Evolutionary conservation across 352 stramenopile genomes (phyloP).

Genomic region (Phytopythium kandeliae): DNA sequence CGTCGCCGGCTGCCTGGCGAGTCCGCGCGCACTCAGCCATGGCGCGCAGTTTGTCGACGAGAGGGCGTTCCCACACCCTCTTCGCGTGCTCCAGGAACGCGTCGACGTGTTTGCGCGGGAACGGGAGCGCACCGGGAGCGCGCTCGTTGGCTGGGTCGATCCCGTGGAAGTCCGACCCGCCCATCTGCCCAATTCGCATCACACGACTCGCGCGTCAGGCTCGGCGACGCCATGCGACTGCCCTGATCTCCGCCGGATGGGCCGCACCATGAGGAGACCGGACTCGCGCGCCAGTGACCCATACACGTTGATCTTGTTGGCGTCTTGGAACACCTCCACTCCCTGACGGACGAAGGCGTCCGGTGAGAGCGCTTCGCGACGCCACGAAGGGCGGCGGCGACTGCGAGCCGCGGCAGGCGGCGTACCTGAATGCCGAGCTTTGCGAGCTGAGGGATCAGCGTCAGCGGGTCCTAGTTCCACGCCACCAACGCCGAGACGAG

Average conservation of each 20-base stretch:
- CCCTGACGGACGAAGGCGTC: conserved; percentile 38
- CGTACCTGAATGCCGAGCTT: conserved; percentile 71
- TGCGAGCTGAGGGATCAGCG: conserved; percentile 59
- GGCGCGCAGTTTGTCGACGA: conserved; percentile 32
- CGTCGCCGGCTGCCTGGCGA: neutral
- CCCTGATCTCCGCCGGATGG: no score
- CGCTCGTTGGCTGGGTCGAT: conserved; percentile 68
- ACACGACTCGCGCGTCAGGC: neutral
- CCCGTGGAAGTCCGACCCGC: conserved; percentile 81
- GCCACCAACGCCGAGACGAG: neutral
- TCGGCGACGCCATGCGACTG: no score
- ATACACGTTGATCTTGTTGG: conserved; percentile 80
- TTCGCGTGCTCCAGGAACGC: conserved; percentile 65
- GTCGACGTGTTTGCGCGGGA: conserved; percentile 66
- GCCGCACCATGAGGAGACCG: conserved; percentile 53
- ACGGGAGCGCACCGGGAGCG: conserved; percentile 66
- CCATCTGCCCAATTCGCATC: conserved; percentile 29
- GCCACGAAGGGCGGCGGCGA: neutral
- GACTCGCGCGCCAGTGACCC: conserved; percentile 68
- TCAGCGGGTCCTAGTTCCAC: conserved; percentile 48
- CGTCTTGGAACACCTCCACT: conserved; percentile 80
- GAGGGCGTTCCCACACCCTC: conserved; percentile 53
- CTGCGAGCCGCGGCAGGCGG: neutral
- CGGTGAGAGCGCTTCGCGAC: neutral
- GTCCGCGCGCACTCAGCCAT: conserved; percentile 19